Evolutionary conservation across 2,329 filamentous ascomycete species (phyloP).

Genomic region (Fusarium sp.): DNA sequence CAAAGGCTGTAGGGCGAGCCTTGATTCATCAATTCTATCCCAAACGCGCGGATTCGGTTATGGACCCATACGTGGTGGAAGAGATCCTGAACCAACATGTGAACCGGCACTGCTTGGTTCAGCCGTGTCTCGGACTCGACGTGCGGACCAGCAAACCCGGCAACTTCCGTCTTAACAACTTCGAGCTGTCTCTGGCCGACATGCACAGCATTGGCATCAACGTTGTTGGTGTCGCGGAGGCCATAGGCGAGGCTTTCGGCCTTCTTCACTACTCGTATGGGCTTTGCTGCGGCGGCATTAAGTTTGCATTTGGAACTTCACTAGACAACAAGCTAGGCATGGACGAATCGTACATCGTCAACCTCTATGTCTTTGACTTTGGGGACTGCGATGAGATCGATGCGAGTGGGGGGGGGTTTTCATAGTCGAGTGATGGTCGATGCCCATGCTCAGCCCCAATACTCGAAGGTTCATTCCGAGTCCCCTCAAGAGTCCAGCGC

Average conservation of each 20-base stretch:
- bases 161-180: not conserved
- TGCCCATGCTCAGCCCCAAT: no score
- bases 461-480: not conserved
- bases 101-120: not conserved
- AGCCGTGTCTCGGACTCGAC: not conserved
- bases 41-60: rapidly evolving
- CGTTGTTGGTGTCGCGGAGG: not conserved
- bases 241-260: not conserved
- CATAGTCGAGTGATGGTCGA: no score
- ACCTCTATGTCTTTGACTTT: no score
- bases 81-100: not conserved
- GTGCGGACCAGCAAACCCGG: not conserved
- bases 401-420: no score
- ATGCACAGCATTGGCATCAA: not conserved
- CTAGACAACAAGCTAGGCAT: no score
- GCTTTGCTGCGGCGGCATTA: no score
- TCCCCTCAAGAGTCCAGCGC: not conserved
- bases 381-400: no score
- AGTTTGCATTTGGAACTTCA: no score
- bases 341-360: no score
- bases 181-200: not conserved
- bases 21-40: not conserved
- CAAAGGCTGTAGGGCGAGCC: not conserved
- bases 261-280: not conserved
- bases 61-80: not conserved